phyloP scores from a whole-genome alignment of 129 eudicot species.

The carrot (Daucus carota) region DH1_v3.0 NC_030385.2:40457501-40458000 shows the following conservation, averaged over 20 bases:
- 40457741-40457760: background rate
- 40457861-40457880: constrained; percentile 41
- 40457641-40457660: constrained; percentile 19
- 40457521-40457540: constrained; percentile 58
- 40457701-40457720: constrained; percentile 46
- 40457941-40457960: background rate
- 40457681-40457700: constrained; percentile 65
- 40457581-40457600: constrained; percentile 1
- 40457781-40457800: constrained; percentile 53
- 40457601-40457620: constrained; percentile 14
- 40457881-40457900: background rate
- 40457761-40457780: constrained; percentile 1
- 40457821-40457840: constrained; percentile 51
- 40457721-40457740: background rate
- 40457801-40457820: constrained; percentile 53
- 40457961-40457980: background rate
- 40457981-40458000: background rate
- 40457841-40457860: constrained; percentile 51
- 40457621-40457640: background rate
- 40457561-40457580: constrained; percentile 54
- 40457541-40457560: constrained; percentile 57
- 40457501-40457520: constrained; percentile 62
- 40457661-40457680: constrained; percentile 50
- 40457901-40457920: background rate
- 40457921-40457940: background rate